Conservation (phyloP, 1,139 yeast genomes). For the Saccharomyces hybrid region DNA sequence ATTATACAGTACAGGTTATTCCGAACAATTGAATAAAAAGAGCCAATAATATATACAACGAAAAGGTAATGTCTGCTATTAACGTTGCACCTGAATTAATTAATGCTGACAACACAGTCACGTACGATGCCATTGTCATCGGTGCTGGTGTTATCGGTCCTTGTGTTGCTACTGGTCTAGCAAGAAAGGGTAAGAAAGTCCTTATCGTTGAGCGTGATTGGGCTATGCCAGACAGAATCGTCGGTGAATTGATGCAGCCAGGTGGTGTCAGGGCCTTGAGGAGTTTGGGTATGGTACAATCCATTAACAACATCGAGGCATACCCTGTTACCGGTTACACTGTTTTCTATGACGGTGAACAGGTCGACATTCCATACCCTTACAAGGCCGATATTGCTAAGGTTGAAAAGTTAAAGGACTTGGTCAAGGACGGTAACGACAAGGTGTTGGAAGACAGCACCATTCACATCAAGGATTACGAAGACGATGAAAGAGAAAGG, state of each 20-base stretch:
- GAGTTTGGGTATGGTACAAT: conserved; percentile 73
- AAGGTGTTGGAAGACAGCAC: conserved; percentile 45
- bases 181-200: conserved; percentile 73
- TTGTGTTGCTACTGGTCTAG: conserved; percentile 80
- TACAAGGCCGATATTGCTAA: conserved; percentile 44
- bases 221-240: conserved; percentile 89
- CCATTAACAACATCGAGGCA: conserved; percentile 79
- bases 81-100: conserved; percentile 9
- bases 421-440: conserved; percentile 51
- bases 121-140: conserved; percentile 41
- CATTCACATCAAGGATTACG: conserved; percentile 46
- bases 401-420: conserved; percentile 45
- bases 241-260: conserved; percentile 95
- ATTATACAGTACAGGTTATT: not conserved
- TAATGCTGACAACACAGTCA: conserved; percentile 25
- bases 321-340: conserved; percentile 73
- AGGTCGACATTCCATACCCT: conserved; percentile 64
- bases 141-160: conserved; percentile 99
- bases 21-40: not conserved
- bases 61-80: conserved; percentile 7
- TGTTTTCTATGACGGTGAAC: conserved; percentile 54
- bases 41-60: not conserved
- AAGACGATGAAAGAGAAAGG: conserved; percentile 51
- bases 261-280: conserved; percentile 79
- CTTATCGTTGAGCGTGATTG: conserved; percentile 80